These are phyloP conservation scores for Fusarium sp. DNA, from an alignment of 2,329 filamentous ascomycete genomes.

Conservation along the genomic window DNA sequence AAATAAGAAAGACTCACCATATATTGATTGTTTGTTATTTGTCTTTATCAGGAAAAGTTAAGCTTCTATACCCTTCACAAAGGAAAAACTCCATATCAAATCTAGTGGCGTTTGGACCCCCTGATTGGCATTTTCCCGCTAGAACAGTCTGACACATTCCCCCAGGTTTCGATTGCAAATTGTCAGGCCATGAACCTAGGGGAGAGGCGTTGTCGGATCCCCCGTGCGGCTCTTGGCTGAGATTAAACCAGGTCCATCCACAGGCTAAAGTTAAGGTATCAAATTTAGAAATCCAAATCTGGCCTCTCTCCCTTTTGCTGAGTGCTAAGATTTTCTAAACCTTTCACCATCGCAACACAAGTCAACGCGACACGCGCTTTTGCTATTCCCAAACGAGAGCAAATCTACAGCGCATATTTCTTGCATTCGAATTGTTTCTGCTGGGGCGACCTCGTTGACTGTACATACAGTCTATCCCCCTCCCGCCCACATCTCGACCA, in stretches of 20 bases:
- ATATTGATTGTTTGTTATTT: too few species aligned
- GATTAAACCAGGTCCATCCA: constrained; percentile 34
- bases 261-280: constrained; percentile 8
- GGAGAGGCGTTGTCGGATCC: constrained; percentile 30
- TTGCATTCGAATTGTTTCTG: constrained; percentile 37
- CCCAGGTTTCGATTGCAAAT: constrained; percentile 42
- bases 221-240: constrained; percentile 41
- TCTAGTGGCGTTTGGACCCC: constrained; percentile 19
- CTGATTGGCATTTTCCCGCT: constrained; percentile 28
- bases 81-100: constrained; percentile 2
- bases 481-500: constrained; percentile 37
- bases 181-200: constrained; percentile 41
- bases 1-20: too few species aligned
- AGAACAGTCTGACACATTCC: constrained; percentile 42
- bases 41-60: too few species aligned
- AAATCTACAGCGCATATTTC: constrained; percentile 21
- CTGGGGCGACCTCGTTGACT: constrained; percentile 30
- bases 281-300: constrained; percentile 43
- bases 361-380: constrained; percentile 6
- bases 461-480: constrained; percentile 20
- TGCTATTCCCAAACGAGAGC: constrained; percentile 11
- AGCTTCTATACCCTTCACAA: neutral
- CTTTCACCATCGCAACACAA: constrained; percentile 17
- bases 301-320: constrained; percentile 25
- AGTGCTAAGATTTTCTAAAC: constrained; percentile 6